Evolutionary conservation across 176 grass and related monocot species (phyloP).

Genomic region (Pharus latifolius): DNA sequence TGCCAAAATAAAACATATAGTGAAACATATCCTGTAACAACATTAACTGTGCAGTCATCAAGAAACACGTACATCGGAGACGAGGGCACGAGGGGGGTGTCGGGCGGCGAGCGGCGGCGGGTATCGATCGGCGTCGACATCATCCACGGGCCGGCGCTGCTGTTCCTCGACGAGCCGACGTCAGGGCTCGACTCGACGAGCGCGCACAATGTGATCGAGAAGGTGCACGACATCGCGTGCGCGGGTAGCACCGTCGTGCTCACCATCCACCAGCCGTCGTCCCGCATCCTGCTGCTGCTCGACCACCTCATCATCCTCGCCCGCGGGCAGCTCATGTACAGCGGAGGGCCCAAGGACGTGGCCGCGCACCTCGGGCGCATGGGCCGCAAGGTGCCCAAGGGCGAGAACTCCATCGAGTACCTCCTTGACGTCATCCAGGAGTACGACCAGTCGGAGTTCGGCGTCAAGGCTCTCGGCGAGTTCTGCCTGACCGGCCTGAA

Average conservation of each 20-base stretch:
- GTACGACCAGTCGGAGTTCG: constrained; percentile 52
- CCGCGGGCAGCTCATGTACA: constrained; percentile 61
- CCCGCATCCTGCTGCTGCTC: constrained; percentile 44
- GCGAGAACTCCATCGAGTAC: constrained; percentile 53
- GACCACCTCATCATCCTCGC: constrained; percentile 61
- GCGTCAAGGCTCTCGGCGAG: constrained; percentile 37
- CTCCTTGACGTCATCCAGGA: constrained; percentile 61
- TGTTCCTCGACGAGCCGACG: constrained; percentile 77
- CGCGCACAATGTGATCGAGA: constrained; percentile 72
- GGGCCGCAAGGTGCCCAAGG: constrained; percentile 43
- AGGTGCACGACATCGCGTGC: constrained; percentile 64
- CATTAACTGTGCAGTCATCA: background rate
- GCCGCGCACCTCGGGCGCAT: constrained; percentile 39
- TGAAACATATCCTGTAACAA: too few relatives aligned
- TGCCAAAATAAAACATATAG: background rate
- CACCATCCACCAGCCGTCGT: constrained; percentile 69
- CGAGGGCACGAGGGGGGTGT: constrained; percentile 53
- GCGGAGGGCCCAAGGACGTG: constrained; percentile 36
- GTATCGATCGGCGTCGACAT: constrained; percentile 80
- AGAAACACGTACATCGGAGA: constrained; percentile 59
- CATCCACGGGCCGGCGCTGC: constrained; percentile 55
- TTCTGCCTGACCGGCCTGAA: constrained; percentile 64
- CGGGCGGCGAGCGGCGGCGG: constrained; percentile 63
- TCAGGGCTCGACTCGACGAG: constrained; percentile 79
- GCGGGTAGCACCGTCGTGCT: constrained; percentile 55